phyloP scores from a whole-genome alignment of 192 early-diverging fungal species.

The Spinellus fusiger region DNA sequence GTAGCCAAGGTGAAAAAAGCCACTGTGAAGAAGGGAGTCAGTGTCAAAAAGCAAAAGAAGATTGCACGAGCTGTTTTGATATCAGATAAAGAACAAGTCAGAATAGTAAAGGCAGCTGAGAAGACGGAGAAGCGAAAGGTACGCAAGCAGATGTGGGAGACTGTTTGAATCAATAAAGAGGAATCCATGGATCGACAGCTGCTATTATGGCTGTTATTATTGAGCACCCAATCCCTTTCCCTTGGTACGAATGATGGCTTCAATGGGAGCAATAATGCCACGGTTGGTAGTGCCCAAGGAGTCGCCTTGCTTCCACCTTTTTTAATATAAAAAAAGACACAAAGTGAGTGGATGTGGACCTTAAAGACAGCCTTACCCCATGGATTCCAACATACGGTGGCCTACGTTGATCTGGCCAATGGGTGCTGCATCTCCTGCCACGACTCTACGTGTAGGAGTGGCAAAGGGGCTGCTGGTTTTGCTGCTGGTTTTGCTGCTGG shows the following conservation, averaged over 20 bases:
- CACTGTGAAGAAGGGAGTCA: constrained; percentile 6
- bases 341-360: neutral
- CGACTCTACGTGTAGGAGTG: constrained; percentile 42
- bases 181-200: too few species aligned
- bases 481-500: neutral
- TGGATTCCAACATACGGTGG: constrained; percentile 58
- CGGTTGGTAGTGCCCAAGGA: constrained; percentile 37
- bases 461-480: neutral
- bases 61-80: constrained; percentile 15
- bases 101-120: neutral
- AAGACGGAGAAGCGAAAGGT: constrained; percentile 19
- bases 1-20: constrained; percentile 11
- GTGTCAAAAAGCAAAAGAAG: constrained; percentile 20
- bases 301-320: constrained; percentile 44
- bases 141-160: constrained; percentile 17
- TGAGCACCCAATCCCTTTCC: constrained; percentile 37
- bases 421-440: constrained; percentile 46
- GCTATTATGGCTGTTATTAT: too few species aligned
- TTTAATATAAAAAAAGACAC: neutral
- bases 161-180: too few species aligned
- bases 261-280: constrained; percentile 46
- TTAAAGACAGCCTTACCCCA: constrained; percentile 45
- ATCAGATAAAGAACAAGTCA: constrained; percentile 21
- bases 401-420: constrained; percentile 57
- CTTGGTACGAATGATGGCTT: constrained; percentile 44